Evolutionary conservation across 2,329 filamentous ascomycete species (phyloP).

Genomic region (Diaporthe helianthi): DNA sequence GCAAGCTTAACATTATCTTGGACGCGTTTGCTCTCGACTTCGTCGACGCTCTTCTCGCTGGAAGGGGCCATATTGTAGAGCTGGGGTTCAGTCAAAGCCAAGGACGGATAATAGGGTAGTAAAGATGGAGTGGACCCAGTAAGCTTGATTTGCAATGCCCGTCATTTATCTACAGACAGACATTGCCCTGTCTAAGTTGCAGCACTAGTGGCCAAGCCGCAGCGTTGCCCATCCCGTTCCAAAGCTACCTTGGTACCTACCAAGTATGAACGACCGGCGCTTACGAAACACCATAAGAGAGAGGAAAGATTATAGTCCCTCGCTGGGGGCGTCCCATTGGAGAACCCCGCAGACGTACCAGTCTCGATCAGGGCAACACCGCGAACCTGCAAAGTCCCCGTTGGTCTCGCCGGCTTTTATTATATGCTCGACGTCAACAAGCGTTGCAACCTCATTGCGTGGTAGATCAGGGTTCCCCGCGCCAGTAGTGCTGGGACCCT

Average conservation of each 20-base stretch:
- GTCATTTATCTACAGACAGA: background rate
- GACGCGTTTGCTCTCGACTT: background rate
- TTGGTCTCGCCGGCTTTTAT: background rate
- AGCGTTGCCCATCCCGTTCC: background rate
- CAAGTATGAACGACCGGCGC: background rate
- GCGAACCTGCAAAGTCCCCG: background rate
- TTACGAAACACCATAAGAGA: background rate
- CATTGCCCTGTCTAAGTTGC: background rate
- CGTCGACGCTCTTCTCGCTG: conserved; percentile 18
- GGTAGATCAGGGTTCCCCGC: conserved; percentile 16
- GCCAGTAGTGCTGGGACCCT: background rate
- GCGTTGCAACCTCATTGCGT: conserved; percentile 21
- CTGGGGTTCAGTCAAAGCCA: background rate
- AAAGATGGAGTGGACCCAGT: background rate
- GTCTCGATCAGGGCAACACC: conserved; percentile 2
- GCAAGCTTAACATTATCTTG: conserved; percentile 26
- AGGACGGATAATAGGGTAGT: background rate
- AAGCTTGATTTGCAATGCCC: background rate
- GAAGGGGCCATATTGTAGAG: conserved; percentile 17
- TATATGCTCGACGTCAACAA: background rate
- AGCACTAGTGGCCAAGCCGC: conserved; percentile 11
- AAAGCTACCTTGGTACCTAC: background rate
- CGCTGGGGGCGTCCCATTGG: background rate
- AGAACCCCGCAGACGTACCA: conserved; percentile 18
- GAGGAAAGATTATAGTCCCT: background rate